Conservation (phyloP, 2,329 filamentous ascomycete genomes). For the Stagonosporopsis cucurbitacearum region DNA sequence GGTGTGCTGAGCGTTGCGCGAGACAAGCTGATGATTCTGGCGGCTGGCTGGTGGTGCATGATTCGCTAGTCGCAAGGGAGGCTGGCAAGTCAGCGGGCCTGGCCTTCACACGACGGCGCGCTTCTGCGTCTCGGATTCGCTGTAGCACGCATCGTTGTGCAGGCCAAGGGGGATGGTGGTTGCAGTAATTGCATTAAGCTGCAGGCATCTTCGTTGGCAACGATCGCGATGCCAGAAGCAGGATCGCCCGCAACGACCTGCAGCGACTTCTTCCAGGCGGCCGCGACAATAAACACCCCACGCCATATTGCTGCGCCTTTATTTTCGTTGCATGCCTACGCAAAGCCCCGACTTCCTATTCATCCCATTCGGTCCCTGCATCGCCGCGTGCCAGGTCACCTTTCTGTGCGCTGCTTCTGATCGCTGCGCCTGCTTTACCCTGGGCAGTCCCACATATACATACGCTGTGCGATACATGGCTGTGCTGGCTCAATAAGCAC, state of each 20-base stretch:
- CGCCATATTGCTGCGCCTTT: slow-evolving; percentile 30
- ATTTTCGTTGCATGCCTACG: slow-evolving; percentile 24
- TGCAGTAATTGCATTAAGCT: slow-evolving; percentile 21
- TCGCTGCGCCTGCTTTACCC: slow-evolving; percentile 30
- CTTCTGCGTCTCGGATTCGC: slow-evolving; percentile 25
- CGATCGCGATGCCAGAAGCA: slow-evolving; percentile 26
- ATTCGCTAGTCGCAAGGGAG: slow-evolving; percentile 24
- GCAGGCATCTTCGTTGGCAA: slow-evolving; percentile 31
- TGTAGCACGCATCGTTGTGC: slow-evolving; percentile 16
- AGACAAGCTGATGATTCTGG: slow-evolving; percentile 21
- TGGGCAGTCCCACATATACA: slow-evolving; percentile 29
- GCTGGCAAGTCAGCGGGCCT: slow-evolving; percentile 29
- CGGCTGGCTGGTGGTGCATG: slow-evolving; percentile 14
- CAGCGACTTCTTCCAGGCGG: slow-evolving; percentile 21
- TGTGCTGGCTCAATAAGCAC: slow-evolving; percentile 21
- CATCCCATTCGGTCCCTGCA: slow-evolving; percentile 27
- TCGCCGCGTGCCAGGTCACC: slow-evolving; percentile 38
- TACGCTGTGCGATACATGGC: slow-evolving; percentile 29
- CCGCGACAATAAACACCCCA: slow-evolving; percentile 19
- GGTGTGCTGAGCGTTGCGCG: slow-evolving; percentile 29
- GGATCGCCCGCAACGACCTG: slow-evolving; percentile 17
- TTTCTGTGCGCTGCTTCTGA: slow-evolving; percentile 33
- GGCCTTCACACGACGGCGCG: slow-evolving; percentile 22
- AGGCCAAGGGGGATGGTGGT: slow-evolving; percentile 16
- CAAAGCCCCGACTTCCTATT: slow-evolving; percentile 26